Percentiles rank a stretch among this genome's conserved stretches.
phyloP scores from a whole-genome alignment of 176 grass and related monocot species.

The Triticum timopheevii region DNA sequence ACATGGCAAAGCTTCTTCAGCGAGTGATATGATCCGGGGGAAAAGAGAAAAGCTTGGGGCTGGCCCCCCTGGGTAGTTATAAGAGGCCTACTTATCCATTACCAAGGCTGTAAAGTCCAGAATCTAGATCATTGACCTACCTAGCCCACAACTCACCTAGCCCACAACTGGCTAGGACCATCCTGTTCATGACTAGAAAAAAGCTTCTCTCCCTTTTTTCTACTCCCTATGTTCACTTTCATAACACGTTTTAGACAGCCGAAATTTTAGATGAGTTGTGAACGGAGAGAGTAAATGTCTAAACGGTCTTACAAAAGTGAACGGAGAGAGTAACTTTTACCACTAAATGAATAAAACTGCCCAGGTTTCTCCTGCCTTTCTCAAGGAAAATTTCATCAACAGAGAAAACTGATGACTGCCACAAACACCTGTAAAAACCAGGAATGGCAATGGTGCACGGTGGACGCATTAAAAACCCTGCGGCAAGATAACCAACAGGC shows the following conservation, averaged over 20 bases:
- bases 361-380: background rate
- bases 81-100: constrained; percentile 33
- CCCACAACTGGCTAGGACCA: background rate
- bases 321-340: background rate
- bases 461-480: background rate
- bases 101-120: constrained; percentile 44
- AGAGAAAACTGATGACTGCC: background rate
- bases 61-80: background rate
- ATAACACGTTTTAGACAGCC: no score
- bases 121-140: constrained; percentile 31
- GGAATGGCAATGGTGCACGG: background rate
- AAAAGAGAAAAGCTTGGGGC: constrained; percentile 2
- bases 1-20: constrained; percentile 41
- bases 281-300: no score
- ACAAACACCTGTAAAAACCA: background rate
- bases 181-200: background rate
- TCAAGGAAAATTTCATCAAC: background rate
- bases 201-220: background rate
- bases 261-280: no score
- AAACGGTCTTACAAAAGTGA: no score
- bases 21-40: constrained; percentile 2
- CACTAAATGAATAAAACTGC: background rate
- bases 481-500: background rate
- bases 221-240: background rate
- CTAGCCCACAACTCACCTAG: background rate